Conservation (phyloP, 2,329 filamentous ascomycete genomes). For the Myriosclerotinia scirpicola region DNA sequence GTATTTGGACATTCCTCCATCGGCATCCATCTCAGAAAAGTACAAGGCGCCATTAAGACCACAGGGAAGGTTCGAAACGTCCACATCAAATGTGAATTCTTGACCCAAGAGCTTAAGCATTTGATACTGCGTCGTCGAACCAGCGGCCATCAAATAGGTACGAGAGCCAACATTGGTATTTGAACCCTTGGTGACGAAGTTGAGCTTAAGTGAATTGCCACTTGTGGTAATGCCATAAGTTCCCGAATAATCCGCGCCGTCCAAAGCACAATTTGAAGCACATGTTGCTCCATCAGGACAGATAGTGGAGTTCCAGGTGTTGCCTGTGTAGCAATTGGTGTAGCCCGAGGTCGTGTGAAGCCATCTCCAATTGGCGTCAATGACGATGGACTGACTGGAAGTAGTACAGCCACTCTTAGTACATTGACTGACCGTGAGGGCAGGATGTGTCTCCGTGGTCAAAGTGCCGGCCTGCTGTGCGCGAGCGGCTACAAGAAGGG, state of each 20-base stretch:
- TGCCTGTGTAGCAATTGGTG: slow-evolving; percentile 46
- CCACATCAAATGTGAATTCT: slow-evolving; percentile 73
- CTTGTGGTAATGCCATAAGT: slow-evolving; percentile 57
- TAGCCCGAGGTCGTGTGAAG: slow-evolving; percentile 50
- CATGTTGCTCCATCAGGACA: slow-evolving; percentile 48
- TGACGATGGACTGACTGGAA: slow-evolving; percentile 50
- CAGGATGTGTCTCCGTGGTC: slow-evolving; percentile 52
- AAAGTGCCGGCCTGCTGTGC: slow-evolving; percentile 52
- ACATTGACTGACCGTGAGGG: slow-evolving; percentile 54
- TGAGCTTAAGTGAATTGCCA: slow-evolving; percentile 53
- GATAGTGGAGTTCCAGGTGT: slow-evolving; percentile 46
- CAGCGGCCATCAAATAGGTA: slow-evolving; percentile 64
- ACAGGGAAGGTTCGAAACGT: slow-evolving; percentile 67
- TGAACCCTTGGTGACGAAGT: slow-evolving; percentile 55
- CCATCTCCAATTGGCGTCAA: slow-evolving; percentile 62
- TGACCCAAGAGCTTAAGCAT: slow-evolving; percentile 64
- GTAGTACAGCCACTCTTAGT: slow-evolving; percentile 50
- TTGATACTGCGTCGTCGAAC: slow-evolving; percentile 57
- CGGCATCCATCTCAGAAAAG: slow-evolving; percentile 61
- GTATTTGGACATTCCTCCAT: slow-evolving; percentile 57
- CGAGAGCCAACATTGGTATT: slow-evolving; percentile 54
- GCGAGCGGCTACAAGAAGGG: slow-evolving; percentile 46
- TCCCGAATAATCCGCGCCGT: slow-evolving; percentile 53
- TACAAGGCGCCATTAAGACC: slow-evolving; percentile 73
- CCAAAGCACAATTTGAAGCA: slow-evolving; percentile 53